These are phyloP conservation scores for Pseudopithomyces chartarum DNA, from an alignment of 2,329 filamentous ascomycete species.

Conservation along the genomic window DNA sequence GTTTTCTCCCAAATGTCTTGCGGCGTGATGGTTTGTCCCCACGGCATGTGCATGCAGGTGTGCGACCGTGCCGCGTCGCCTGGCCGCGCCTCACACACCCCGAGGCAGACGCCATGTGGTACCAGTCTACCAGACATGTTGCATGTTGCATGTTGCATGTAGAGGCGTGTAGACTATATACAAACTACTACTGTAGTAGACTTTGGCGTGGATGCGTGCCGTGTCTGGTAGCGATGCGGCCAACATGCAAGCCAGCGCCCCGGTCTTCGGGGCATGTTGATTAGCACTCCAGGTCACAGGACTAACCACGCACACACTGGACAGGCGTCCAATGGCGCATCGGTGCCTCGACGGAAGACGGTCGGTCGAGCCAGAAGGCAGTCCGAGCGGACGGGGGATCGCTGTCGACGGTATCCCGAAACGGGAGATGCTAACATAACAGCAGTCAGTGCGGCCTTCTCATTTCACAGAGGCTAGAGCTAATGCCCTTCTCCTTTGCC, in stretches of 20 bases:
- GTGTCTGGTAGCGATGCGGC: neutral
- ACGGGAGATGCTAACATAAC: constrained; percentile 19
- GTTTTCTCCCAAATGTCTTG: neutral
- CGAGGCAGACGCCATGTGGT: neutral
- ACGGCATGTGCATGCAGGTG: neutral
- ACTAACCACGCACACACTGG: too few species aligned
- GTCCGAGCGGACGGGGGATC: constrained; percentile 11
- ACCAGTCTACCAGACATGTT: too few species aligned
- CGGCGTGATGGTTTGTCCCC: neutral
- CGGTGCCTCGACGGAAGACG: neutral
- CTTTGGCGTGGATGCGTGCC: neutral
- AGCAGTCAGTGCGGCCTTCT: neutral
- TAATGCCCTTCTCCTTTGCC: constrained; percentile 20
- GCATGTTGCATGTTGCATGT: too few species aligned
- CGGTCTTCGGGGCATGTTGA: neutral
- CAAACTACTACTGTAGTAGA: too few species aligned
- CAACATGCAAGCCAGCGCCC: neutral
- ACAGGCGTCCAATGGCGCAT: constrained; percentile 4
- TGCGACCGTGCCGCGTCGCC: neutral
- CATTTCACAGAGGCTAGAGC: constrained; percentile 23
- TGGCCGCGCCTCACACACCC: neutral
- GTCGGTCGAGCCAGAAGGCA: neutral
- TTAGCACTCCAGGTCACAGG: constrained; percentile 11
- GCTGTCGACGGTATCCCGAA: constrained; percentile 22
- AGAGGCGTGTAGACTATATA: too few species aligned